phyloP scores from a whole-genome alignment of 78 protist genomes.

The Acrasis kona region DNA sequence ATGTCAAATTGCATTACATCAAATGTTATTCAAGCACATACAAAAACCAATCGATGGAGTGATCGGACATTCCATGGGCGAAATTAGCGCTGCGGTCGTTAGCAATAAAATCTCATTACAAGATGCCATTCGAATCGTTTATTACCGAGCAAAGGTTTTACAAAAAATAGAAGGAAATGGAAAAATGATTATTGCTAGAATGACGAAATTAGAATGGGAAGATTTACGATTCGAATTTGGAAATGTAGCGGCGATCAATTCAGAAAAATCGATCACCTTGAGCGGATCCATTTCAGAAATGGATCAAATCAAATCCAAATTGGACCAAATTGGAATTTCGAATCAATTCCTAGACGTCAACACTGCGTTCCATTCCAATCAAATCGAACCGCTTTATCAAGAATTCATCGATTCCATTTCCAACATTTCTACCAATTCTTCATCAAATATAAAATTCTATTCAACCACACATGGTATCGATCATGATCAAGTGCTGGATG shows the following conservation, averaged over 20 bases:
- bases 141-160: neutral
- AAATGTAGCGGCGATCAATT: no score
- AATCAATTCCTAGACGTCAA: neutral
- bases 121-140: constrained; percentile 3
- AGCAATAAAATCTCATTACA: constrained; percentile 3
- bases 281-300: neutral
- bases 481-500: neutral
- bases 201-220: no score
- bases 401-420: neutral
- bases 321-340: neutral
- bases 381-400: neutral
- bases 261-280: neutral
- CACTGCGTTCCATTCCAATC: neutral
- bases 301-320: neutral
- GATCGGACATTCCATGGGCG: constrained; percentile 22
- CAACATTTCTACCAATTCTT: neutral
- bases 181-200: neutral
- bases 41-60: no score
- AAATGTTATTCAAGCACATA: no score
- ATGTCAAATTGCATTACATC: neutral
- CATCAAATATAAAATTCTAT: neutral
- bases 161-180: neutral
- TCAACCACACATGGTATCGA: neutral
- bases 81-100: constrained; percentile 10
- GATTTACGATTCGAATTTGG: no score